Evolutionary conservation across 306 rosid species (phyloP), one percentile per base, ranked within the genome.

Genomic region (Casuarina equisetifolia): DNA sequence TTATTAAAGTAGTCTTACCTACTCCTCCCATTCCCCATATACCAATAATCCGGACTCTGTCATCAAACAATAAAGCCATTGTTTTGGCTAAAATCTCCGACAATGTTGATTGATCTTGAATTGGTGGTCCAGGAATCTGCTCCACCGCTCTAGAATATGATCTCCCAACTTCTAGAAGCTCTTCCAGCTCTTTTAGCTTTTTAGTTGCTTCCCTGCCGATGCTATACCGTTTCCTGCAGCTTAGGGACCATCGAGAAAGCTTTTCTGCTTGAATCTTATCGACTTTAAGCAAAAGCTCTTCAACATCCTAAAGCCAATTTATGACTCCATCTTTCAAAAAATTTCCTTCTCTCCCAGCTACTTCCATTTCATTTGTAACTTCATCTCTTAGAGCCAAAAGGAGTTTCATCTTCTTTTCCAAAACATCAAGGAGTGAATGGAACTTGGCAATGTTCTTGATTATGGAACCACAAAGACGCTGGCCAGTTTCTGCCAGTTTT

Each of bases 1-100:
- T 44, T 2, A 44, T 9, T 9, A 44, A 44, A 5, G 48, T 44
- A 6, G 48, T 44, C 48, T 78, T 78, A 3, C 82, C 82, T 1
- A 61, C 73, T 38, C 82, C 76, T 9, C 72, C 72, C 72, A 78
- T 48, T 5, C 81, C 76, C 76, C 81, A 78, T 16, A 71, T 75
- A 13, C 82, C 82, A 16, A 78, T 78, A 35, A 72, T 72, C 4
- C 2, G 64, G 2, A 48, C n/a, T 19, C 3, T 49, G 0, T 61
- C 52, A 15, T 72, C 72, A 12, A 2, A 16, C 77, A 78, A 40
- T 9, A 44, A 44, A 44, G 48, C 10, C 48, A 44, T 6, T 5
- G 1, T 44, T 44, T 44, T 0, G 9, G 0, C 48, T 44, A 44
- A 44, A 44, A 9, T 44, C 48, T 44, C 1, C 8, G 48, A 6